Evolutionary conservation across 169 alveolate genomes (phyloP), one percentile per base, ranked within the genome.

Genomic region (Plasmodium cynomolgi): DNA sequence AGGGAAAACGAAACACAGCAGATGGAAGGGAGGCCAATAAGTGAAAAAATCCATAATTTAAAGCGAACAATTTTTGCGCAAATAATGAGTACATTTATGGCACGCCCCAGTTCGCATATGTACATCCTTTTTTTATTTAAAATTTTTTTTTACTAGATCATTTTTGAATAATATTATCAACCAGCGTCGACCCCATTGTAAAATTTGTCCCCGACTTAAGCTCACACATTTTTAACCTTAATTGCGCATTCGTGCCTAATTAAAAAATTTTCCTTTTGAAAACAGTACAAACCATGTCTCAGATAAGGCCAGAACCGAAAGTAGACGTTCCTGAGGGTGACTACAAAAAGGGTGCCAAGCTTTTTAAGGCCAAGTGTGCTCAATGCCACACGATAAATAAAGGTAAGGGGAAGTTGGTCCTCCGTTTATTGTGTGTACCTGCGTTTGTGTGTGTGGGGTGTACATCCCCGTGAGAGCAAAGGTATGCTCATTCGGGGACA

Each of bases 351-450:
- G 99, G 99, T 39, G 98, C 98, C 75, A 98, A 96, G 95, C 93
- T 98, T 74, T 98, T 97, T 97, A 97, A 98, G 96, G 96, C 98
- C 73, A 97, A 98, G 96, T 98, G 99, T 86, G 98, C 99, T 56
- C 99, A 98, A 95, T 98, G 99, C 95, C 99, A 98, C 96, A 98
- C 99, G 37, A 93, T 95, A 84, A 93, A 96, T 92, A 96, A 97
- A 93, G 98, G 98, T 96, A 94, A 31, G 90, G 1, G 77, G 37
- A 68, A 34, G 37, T 68, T 68, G n/a, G 7, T 11, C 6, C 6
- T 23, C 15, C n/a, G 77, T 9, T 26, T 68, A 8, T 68, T 84
- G n/a, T 44, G 41, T 47, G 58, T 72, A 56, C 26, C 23, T 9
- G 3, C 41, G 29, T 58, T 13, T 84, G 39, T 54, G 13, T 23